Evolutionary conservation across 768 basidiomycete species (phyloP), one percentile per base, ranked within the genome.

Genomic region (Collybiopsis luxurians): DNA sequence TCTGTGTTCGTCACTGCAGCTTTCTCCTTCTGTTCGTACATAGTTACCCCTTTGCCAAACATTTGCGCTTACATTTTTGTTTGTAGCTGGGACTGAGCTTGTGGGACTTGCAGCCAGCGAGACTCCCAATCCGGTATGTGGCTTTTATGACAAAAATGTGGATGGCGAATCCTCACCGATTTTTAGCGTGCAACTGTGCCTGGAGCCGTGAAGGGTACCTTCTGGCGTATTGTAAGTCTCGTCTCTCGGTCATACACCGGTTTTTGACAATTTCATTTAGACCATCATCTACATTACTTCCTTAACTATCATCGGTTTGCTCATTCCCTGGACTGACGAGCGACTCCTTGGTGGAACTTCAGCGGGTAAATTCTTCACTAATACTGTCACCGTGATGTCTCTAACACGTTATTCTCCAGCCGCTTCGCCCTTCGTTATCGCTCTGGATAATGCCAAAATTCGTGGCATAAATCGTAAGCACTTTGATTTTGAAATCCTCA

Each of bases 381-480:
- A n/a, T 5, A 24, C 24, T 19, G 5, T 44, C 6, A n/a, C n/a
- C n/a, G n/a, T n/a, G n/a, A n/a, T n/a, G n/a, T n/a, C n/a, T n/a
- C n/a, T n/a, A n/a, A 4, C 26, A 45, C 19, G 43, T 9, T 19
- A 13, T 49, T 15, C 19, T 58, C 4, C 19, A 54, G 71, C 73
- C 56, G 75, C 75, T 15, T 79, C 78, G 38, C 78, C 78, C 28
- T 78, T 79, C 60, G 76, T 79, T 54, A 78, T 78, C 56, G 69
- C 68, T 42, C 72, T 78, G 21, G 71, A 75, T 36, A 67, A 67
- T 21, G 76, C 76, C 7, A 60, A 63, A 3, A 77, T 79, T 57
- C 64, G 64, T n/a, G 78, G 78, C 19, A 59, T 79, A 9, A 71
- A 73, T 59, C 76, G 75, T 77, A 54, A 31, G 74, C 63, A 4